Evolutionary conservation across 148 eudicot species (phyloP).

Genomic region (Fagopyrum esculentum): DNA sequence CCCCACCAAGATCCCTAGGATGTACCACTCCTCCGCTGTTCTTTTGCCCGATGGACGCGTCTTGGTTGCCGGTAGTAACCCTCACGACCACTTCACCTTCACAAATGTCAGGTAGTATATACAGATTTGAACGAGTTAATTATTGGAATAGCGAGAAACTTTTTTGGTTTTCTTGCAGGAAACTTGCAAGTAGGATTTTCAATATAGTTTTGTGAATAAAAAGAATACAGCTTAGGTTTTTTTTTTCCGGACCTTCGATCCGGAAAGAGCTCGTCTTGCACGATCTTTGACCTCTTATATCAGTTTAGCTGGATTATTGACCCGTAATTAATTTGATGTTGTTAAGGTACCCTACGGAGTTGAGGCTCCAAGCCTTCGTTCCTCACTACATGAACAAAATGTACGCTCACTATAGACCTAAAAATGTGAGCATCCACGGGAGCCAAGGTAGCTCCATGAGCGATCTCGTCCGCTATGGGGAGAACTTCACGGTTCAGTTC

Average conservation of each 20-base stretch:
- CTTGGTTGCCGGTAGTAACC: conserved; percentile 54
- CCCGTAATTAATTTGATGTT: background rate
- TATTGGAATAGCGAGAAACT: no score
- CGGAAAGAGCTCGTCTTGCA: no score
- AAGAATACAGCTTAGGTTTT: no score
- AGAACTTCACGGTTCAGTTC: conserved; percentile 32
- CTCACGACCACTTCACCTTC: conserved; percentile 32
- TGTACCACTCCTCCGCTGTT: conserved; percentile 60
- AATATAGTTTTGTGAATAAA: no score
- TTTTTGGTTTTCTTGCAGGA: no score
- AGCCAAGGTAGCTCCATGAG: background rate
- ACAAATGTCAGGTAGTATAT: conserved; percentile 17
- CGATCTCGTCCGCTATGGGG: conserved; percentile 28
- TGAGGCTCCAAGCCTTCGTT: conserved; percentile 45
- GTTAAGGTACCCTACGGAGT: conserved; percentile 45
- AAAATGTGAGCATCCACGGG: conserved; percentile 13
- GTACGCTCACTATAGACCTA: conserved; percentile 31
- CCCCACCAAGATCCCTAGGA: conserved; percentile 40
- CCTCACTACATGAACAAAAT: conserved; percentile 30
- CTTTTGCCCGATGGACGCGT: conserved; percentile 55
- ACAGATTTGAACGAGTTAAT: no score
- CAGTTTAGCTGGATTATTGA: no score
- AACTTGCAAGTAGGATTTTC: no score
- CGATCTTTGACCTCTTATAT: no score
- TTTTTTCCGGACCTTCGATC: no score